A percentile compares a stretch with the other conserved stretches of the same genome.
Conservation (phyloP, 2,329 filamentous ascomycete species). For the Fusarium sterilihyphosum region DNA sequence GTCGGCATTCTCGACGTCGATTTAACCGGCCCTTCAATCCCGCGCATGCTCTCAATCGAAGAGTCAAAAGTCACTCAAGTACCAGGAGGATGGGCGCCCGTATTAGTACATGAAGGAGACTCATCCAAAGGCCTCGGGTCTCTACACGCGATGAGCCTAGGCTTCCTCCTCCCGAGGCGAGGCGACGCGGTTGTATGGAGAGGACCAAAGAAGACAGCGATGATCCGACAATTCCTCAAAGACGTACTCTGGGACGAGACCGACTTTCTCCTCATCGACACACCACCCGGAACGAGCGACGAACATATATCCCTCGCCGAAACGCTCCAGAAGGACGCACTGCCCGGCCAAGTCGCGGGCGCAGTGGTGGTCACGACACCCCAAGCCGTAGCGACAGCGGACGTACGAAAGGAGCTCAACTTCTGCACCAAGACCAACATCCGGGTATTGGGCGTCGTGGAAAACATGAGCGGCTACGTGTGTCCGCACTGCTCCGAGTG, state of each 20-base stretch:
- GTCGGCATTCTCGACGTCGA: slow-evolving; percentile 97
- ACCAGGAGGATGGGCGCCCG: slow-evolving; percentile 91
- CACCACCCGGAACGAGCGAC: slow-evolving; percentile 93
- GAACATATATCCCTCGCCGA: slow-evolving; percentile 97
- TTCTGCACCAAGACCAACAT: slow-evolving; percentile 89
- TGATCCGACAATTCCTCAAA: slow-evolving; percentile 95
- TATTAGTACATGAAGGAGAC: slow-evolving; percentile 77
- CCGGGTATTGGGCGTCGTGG: slow-evolving; percentile 84
- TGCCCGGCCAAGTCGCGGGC: slow-evolving; percentile 77
- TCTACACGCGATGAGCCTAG: slow-evolving; percentile 88
- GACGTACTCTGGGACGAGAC: slow-evolving; percentile 88
- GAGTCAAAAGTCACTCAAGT: slow-evolving; percentile 89
- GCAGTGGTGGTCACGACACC: slow-evolving; percentile 97
- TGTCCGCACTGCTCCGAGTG: slow-evolving; percentile 84
- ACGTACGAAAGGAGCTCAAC: slow-evolving; percentile 94
- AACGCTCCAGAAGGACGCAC: slow-evolving; percentile 74
- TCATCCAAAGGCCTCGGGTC: slow-evolving; percentile 64
- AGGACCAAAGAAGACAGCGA: slow-evolving; percentile 97
- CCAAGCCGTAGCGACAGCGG: slow-evolving; percentile 90
- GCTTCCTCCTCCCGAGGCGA: slow-evolving; percentile 84
- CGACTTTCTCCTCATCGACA: slow-evolving; percentile 96
- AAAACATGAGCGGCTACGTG: slow-evolving; percentile 97
- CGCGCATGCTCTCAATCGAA: slow-evolving; percentile 92
- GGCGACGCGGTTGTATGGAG: slow-evolving; percentile 97
- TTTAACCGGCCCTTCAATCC: slow-evolving; percentile 95